phyloP scores from a whole-genome alignment of 2,329 filamentous ascomycete genomes.

The Myriosclerotinia scirpicola region DNA sequence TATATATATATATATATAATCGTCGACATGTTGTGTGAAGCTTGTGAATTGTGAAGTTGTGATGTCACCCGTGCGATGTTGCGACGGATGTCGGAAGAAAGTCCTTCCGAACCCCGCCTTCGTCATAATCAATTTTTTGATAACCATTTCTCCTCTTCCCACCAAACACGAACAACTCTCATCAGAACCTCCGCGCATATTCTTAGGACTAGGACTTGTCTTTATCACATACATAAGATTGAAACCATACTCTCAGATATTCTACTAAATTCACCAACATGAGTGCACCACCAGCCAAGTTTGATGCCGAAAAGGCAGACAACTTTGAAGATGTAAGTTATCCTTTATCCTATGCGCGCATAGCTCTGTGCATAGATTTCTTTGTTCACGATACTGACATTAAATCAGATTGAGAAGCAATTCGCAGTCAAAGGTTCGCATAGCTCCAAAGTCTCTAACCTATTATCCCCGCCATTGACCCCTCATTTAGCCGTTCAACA shows the following conservation, averaged over 20 bases:
- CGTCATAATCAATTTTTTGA: constrained; percentile 20
- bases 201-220: not conserved
- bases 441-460: constrained; percentile 2
- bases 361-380: constrained; percentile 15
- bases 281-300: constrained; percentile 40
- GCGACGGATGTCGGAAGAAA: not conserved
- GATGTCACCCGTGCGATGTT: not conserved
- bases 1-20: no score
- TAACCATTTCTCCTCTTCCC: constrained; percentile 3
- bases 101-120: constrained; percentile 15
- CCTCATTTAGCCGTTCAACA: constrained; percentile 72
- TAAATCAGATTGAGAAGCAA: constrained; percentile 90
- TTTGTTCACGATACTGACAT: constrained; percentile 26
- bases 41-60: not conserved
- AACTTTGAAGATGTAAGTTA: constrained; percentile 66
- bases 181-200: not conserved
- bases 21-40: not conserved
- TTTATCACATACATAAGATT: not conserved
- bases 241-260: not conserved
- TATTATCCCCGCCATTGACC: constrained; percentile 34
- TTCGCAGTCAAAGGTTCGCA: constrained; percentile 87
- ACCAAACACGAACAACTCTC: not conserved
- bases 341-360: constrained; percentile 15
- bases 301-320: constrained; percentile 62
- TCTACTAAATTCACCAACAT: constrained; percentile 23